These are phyloP conservation scores for Penicillium malachiteum DNA, from an alignment of 495 filamentous ascomycete species.

Conservation along the genomic window DNA sequence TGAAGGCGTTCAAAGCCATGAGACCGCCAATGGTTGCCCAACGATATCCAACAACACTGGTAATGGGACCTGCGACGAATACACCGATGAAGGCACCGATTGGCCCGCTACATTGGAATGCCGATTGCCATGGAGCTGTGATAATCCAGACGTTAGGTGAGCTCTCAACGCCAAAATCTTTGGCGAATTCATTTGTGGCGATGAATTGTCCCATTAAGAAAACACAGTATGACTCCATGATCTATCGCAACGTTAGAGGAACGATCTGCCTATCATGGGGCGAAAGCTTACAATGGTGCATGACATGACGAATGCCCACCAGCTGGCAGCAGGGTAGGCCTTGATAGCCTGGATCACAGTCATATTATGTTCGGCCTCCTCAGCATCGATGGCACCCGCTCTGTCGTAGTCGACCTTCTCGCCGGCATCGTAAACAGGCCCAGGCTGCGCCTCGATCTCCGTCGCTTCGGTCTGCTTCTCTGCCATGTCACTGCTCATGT, in stretches of 20 bases:
- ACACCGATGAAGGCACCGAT: slow-evolving; percentile 65
- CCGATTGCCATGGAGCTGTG: slow-evolving; percentile 63
- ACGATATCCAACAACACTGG: slow-evolving; percentile 61
- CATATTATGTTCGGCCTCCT: slow-evolving; percentile 47
- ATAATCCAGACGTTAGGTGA: no score
- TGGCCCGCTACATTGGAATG: slow-evolving; percentile 54
- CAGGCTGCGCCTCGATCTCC: slow-evolving; percentile 43
- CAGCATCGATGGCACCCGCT: slow-evolving; percentile 45
- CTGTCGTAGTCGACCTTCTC: slow-evolving; percentile 48
- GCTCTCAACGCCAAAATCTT: no score
- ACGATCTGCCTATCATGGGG: slow-evolving; percentile 17
- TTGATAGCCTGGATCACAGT: slow-evolving; percentile 47
- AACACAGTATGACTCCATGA: slow-evolving; percentile 49
- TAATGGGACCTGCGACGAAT: slow-evolving; percentile 60
- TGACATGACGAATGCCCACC: slow-evolving; percentile 54
- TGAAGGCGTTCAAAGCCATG: slow-evolving; percentile 49
- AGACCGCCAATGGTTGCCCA: slow-evolving; percentile 61
- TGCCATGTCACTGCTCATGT: slow-evolving; percentile 39
- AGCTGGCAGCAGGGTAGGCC: slow-evolving; percentile 47
- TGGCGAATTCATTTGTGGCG: slow-evolving; percentile 9
- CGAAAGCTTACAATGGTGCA: slow-evolving; percentile 49
- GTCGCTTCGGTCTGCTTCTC: slow-evolving; percentile 34
- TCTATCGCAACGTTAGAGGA: slow-evolving; percentile 35
- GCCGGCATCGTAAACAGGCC: slow-evolving; percentile 39
- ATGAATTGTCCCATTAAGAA: slow-evolving; percentile 37